These are phyloP conservation scores for Torulaspora pretoriensis DNA, from an alignment of 1,139 yeast species.

Conservation along the genomic window DNA sequence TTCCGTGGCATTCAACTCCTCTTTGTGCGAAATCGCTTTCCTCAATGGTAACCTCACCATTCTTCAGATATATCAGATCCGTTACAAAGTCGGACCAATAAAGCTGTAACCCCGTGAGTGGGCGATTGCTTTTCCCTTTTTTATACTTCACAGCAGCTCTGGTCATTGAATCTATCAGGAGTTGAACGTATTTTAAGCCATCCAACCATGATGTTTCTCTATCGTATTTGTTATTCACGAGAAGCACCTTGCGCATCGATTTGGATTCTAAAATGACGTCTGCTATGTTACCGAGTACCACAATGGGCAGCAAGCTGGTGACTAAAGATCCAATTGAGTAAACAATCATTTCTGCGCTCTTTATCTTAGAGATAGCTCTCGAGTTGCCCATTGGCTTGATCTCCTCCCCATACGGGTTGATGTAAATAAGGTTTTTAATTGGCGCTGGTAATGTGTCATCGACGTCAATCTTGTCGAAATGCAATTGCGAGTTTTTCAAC, in stretches of 20 bases:
- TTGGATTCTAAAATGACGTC: slow-evolving; percentile 41
- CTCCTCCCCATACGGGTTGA: slow-evolving; percentile 86
- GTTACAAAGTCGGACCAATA: slow-evolving; percentile 48
- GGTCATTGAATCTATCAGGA: slow-evolving; percentile 42
- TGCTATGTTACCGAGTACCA: slow-evolving; percentile 71
- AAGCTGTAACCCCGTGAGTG: slow-evolving; percentile 4
- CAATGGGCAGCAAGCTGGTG: slow-evolving; percentile 79
- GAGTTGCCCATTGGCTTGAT: slow-evolving; percentile 73
- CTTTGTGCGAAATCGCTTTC: slow-evolving; percentile 36
- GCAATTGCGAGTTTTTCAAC: slow-evolving; percentile 65
- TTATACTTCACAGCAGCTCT: slow-evolving; percentile 21
- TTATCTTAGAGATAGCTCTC: slow-evolving; percentile 53
- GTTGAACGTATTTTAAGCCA: slow-evolving; percentile 54
- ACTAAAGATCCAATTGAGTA: slow-evolving; percentile 85
- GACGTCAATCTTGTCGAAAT: slow-evolving; percentile 55
- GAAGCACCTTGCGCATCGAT: slow-evolving; percentile 47
- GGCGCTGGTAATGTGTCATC: slow-evolving; percentile 69
- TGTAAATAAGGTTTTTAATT: slow-evolving; percentile 67
- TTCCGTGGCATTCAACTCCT: slow-evolving; percentile 48
- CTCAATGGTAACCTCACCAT: slow-evolving; percentile 49
- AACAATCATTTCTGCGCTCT: slow-evolving; percentile 53
- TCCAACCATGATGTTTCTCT: slow-evolving; percentile 70
- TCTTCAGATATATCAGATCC: slow-evolving; percentile 51
- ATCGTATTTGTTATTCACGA: slow-evolving; percentile 69
- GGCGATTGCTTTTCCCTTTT: slow-evolving; percentile 6